Conservation (phyloP, 108 stramenopile species). For the Cyclotella kingstonii region DNA sequence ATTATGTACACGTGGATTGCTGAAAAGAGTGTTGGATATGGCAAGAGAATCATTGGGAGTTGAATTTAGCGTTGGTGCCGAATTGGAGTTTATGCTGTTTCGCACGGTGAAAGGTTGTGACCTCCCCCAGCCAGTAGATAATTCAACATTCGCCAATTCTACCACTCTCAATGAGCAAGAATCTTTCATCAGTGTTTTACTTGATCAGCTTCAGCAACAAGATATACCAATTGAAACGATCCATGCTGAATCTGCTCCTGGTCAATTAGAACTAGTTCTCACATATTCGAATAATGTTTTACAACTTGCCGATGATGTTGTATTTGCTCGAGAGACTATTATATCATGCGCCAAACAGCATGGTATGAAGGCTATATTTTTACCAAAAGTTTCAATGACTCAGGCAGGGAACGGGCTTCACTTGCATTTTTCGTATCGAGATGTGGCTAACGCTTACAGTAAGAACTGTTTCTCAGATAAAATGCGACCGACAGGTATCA, state of each 20-base stretch:
- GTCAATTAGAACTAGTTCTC: conserved; percentile 81
- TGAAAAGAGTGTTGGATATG: conserved; percentile 48
- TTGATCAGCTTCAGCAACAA: conserved; percentile 65
- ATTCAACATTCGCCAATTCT: conserved; percentile 60
- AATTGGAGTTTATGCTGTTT: conserved; percentile 68
- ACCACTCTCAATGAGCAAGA: conserved; percentile 74
- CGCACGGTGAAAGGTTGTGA: conserved; percentile 31
- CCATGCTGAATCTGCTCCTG: conserved; percentile 74
- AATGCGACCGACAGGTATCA: conserved; percentile 19
- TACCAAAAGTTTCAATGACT: conserved; percentile 61
- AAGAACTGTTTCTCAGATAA: conserved; percentile 43
- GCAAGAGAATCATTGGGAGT: conserved; percentile 47
- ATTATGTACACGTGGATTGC: conserved; percentile 68
- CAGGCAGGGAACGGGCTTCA: conserved; percentile 81
- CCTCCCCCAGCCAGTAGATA: conserved; percentile 46
- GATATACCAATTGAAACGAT: conserved; percentile 66
- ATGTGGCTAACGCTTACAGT: conserved; percentile 15
- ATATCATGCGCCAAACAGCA: conserved; percentile 51
- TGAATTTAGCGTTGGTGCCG: conserved; percentile 70
- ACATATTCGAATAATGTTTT: conserved; percentile 54
- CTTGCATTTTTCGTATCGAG: conserved; percentile 65
- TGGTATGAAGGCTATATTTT: conserved; percentile 59
- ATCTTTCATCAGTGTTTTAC: conserved; percentile 58
- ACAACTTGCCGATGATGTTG: conserved; percentile 61
- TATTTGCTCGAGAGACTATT: conserved; percentile 73